Evolutionary conservation across 805 yeast species (phyloP), one percentile per base, ranked within the genome.

Genomic region (Sugiyamaella chiloensis): DNA sequence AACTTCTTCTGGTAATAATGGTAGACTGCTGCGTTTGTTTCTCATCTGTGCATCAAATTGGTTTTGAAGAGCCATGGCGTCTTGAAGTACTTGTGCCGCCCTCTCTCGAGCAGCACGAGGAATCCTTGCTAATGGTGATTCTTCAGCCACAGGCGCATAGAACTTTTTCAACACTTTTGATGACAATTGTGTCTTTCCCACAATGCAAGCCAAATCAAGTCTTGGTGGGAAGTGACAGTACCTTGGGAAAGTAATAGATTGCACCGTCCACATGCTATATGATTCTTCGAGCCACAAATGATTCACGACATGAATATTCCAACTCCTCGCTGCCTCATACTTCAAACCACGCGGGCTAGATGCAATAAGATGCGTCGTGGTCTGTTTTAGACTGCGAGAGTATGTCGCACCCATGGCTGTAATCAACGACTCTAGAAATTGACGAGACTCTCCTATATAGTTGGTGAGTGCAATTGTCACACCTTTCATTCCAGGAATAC

Each of bases 261-360:
- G 73, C 4, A 72, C 54, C 43, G 66, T 67, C 90, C 93, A 85
- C 40, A 73, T 64, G 0, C 76, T 69, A 52, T 74, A 91, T 35
- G 88, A 76, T 46, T 86, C 90, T 60, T 91, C 98, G 11, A 91
- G 65, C 99, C 99, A 91, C 11, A 82, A 60, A 64, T 88, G 96
- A 59, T 85, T 89, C 0, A 87, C 81, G 1, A 84, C 70, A 24
- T 73, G 72, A 19, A 87, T 67, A 6, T 63, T 61, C 96, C 96
- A 89, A 52, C 74, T 73, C 29, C 70, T 61, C 0, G 93, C 95
- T 14, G 89, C 87, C 8, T 74, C 76, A 58, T 77, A 87, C 65
- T 91, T 91, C 47, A 75, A 78, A 1, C 99, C 97, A 12, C 61
- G 61, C 0, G 85, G 74, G 27, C 72, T 73, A 0, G 89, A 83